Base-by-base conservation (phyloP, 306 rosid genomes). In the Hippophae tibetana region DNA sequence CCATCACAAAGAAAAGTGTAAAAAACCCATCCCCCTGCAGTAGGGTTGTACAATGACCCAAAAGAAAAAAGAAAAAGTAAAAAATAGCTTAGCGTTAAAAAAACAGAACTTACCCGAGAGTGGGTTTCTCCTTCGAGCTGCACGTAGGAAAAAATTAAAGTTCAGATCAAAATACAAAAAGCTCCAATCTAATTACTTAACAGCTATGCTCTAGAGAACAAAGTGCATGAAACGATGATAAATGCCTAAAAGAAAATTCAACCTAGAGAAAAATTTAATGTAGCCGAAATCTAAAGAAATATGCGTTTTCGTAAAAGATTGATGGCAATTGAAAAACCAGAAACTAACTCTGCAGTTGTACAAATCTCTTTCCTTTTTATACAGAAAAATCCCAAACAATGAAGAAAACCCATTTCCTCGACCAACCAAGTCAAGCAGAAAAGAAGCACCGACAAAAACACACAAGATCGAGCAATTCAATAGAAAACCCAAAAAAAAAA, bases 121-220 rank as follows among this genome's bases (percentile, higher is more conserved):
- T 86, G 97, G 97, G 97, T 81, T 79, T 90, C 97, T 86, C 97
- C 97, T 86, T 90, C 84, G 95, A 90, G 97, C 97, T 90, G 94
- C 85, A 62, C 53, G 52, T 13, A 50, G 47, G 47, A 77, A 65
- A 47, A 57, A 47, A 66, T 47, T 7, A 47, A 56, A 41, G 10
- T 63, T 66, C 54, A 72, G 76, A 26, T 11, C 42, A 51, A 60
- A 58, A 14, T 40, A 49, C 44, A 53, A 1, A 3, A 49, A 56
- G 61, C 23, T 10, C 42, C 59, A 26, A 49, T 57, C 43, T 31
- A 5, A 7, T 42, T 5, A 64, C 10, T 9, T 23, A 45, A 11
- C 11, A 38, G 7, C 10, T 9, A 26, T 13, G 2, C 6, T 10
- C 7, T 27, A 57, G 7, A 5, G 38, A 31, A 4, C 38, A 31